Evolutionary conservation across 495 filamentous ascomycete genomes (phyloP).

Genomic region (Penicillium manginii): DNA sequence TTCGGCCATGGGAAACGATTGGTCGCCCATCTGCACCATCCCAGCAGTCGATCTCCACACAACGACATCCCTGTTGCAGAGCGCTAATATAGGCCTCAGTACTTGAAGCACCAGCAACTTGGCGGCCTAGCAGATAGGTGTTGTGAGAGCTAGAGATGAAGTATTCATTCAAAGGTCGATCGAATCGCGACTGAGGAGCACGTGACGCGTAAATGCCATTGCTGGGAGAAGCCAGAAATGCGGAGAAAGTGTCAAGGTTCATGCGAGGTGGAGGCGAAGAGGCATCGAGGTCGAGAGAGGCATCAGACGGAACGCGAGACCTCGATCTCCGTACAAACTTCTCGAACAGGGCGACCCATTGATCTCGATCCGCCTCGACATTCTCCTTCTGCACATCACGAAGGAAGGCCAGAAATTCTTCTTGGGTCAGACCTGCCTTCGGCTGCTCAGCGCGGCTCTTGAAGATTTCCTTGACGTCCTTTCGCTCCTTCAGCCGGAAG

Average conservation of each 20-base stretch:
- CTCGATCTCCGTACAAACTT: slow-evolving; percentile 70
- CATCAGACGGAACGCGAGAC: slow-evolving; percentile 48
- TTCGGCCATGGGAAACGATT: slow-evolving; percentile 87
- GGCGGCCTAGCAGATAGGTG: slow-evolving; percentile 90
- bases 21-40: slow-evolving; percentile 86
- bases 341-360: slow-evolving; percentile 77
- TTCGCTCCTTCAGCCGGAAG: slow-evolving; percentile 75
- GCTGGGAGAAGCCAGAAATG: slow-evolving; percentile 73
- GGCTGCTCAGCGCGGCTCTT: slow-evolving; percentile 51
- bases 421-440: slow-evolving; percentile 64
- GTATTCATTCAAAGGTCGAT: slow-evolving; percentile 92
- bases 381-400: slow-evolving; percentile 74
- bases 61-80: slow-evolving; percentile 86
- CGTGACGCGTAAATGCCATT: slow-evolving; percentile 64
- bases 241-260: slow-evolving; percentile 72
- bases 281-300: slow-evolving; percentile 41
- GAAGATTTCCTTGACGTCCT: slow-evolving; percentile 77
- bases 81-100: slow-evolving; percentile 92
- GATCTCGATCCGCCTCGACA: slow-evolving; percentile 61
- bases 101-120: slow-evolving; percentile 86
- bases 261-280: slow-evolving; percentile 53
- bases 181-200: slow-evolving; percentile 61
- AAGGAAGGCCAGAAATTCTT: slow-evolving; percentile 79
- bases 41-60: slow-evolving; percentile 98
- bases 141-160: slow-evolving; percentile 99